Evolutionary conservation across 306 rosid genomes (phyloP), one percentile per base, ranked within the genome.

Genomic region (Cajanus cajan): DNA sequence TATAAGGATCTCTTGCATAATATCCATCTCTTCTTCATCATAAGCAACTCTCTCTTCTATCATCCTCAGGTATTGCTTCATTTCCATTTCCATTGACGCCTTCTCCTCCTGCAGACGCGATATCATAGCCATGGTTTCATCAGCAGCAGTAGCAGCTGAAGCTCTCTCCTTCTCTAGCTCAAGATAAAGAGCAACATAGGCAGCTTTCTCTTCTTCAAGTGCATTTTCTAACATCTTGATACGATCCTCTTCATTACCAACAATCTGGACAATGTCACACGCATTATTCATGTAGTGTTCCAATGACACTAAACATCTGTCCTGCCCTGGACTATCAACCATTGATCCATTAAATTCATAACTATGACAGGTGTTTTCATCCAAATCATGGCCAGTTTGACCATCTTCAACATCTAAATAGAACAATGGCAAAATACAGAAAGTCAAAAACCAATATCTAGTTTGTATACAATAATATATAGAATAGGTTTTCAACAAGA

Each of bases 121-220:
- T 80, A 96, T 91, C 99, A 90, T 93, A 33, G 98, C 94, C 93
- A 96, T 89, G n/a, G 98, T 90, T 88, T 96, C 98, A 54, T 96
- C 98, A 2, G 98, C 96, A 43, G 99, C 97, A 71, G 81, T 85
- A 74, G 96, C 96, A 78, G 98, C 89, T 16, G 99, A 94, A 73
- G 96, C 92, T 87, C 96, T 87, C 92, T 93, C 99, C 88, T 96
- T 86, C 85, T 96, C 99, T 73, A 96, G 92, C 87, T 96, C 99
- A 51, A 89, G 61, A 88, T 71, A 89, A 50, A 96, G 96, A 82
- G 88, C 76, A 59, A 88, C 87, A 47, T 78, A 86, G 51, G 92
- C 91, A 15, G 88, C 78, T 80, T 31, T 91, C 87, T 87, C 99
- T 86, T 90, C 90, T 69, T 83, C 87, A 2, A 93, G 86, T 13